Evolutionary conservation across 805 yeast genomes (phyloP).

Genomic region (Metschnikowia noctiluminum): DNA sequence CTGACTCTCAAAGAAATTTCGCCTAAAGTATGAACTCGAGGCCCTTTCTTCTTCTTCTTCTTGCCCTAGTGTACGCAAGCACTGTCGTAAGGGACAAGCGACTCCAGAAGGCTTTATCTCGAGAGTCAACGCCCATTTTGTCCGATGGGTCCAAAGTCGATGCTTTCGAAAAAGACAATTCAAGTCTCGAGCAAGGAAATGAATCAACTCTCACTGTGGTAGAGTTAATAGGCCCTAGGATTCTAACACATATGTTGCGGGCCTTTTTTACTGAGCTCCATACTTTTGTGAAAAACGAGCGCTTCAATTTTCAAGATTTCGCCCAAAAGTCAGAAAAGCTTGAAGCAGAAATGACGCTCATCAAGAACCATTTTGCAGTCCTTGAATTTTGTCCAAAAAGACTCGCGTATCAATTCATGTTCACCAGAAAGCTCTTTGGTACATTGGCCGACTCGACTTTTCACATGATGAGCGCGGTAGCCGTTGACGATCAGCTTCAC

Average conservation of each 20-base stretch:
- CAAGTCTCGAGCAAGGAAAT: not conserved
- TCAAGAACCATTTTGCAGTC: not conserved
- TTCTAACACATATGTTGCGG: not conserved
- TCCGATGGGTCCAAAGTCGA: not conserved
- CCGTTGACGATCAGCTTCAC: not conserved
- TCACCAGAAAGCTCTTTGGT: not conserved
- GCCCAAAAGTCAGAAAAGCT: not conserved
- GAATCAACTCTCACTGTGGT: not conserved
- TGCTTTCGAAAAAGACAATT: not conserved
- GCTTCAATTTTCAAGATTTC: not conserved
- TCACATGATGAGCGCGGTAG: not conserved
- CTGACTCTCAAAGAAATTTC: too few relatives aligned
- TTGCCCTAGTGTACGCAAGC: too few relatives aligned
- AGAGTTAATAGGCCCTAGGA: not conserved
- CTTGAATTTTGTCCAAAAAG: not conserved
- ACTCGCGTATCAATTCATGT: not conserved
- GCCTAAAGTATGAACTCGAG: too few relatives aligned
- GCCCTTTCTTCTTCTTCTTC: too few relatives aligned
- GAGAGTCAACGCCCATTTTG: too few relatives aligned
- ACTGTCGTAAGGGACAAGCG: too few relatives aligned
- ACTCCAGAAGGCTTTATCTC: too few relatives aligned
- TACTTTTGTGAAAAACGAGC: not conserved
- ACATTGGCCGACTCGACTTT: not conserved
- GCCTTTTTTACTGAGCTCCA: not conserved
- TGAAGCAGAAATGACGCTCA: not conserved